A percentile compares a stretch with the other conserved stretches of the same genome.
Conservation (phyloP, 371 early-diverging fungal genomes). For the Circinella minor region DNA sequence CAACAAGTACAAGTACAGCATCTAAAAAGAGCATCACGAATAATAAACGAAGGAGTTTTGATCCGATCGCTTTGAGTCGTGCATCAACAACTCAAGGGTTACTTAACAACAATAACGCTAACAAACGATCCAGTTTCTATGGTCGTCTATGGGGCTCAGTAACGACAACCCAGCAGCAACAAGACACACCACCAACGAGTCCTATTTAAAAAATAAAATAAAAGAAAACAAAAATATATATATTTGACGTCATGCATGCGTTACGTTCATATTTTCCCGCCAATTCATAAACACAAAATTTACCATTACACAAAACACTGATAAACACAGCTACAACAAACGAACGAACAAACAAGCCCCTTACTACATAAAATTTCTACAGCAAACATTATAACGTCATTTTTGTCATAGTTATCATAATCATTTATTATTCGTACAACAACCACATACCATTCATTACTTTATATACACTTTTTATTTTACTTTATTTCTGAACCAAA, state of each 20-base stretch:
- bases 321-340: too few species aligned
- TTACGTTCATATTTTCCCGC: slow-evolving; percentile 5
- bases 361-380: too few species aligned
- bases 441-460: not conserved
- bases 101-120: slow-evolving; percentile 4
- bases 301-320: too few species aligned
- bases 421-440: not conserved
- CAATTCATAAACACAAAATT: not conserved
- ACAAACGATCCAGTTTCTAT: slow-evolving; percentile 17
- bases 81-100: slow-evolving; percentile 20
- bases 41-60: slow-evolving; percentile 18
- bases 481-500: not conserved
- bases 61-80: slow-evolving; percentile 8
- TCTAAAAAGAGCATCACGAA: slow-evolving; percentile 5
- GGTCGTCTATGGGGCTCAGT: slow-evolving; percentile 27
- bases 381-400: not conserved
- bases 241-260: slow-evolving; percentile 3
- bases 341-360: not conserved
- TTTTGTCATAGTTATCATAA: not conserved
- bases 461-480: not conserved
- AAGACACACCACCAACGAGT: slow-evolving; percentile 29
- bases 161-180: slow-evolving; percentile 11
- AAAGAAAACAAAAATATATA: not conserved
- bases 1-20: not conserved
- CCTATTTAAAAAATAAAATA: slow-evolving; percentile 13